Conservation (phyloP, 352 stramenopile species). For the Phytophthora vignae region DNA sequence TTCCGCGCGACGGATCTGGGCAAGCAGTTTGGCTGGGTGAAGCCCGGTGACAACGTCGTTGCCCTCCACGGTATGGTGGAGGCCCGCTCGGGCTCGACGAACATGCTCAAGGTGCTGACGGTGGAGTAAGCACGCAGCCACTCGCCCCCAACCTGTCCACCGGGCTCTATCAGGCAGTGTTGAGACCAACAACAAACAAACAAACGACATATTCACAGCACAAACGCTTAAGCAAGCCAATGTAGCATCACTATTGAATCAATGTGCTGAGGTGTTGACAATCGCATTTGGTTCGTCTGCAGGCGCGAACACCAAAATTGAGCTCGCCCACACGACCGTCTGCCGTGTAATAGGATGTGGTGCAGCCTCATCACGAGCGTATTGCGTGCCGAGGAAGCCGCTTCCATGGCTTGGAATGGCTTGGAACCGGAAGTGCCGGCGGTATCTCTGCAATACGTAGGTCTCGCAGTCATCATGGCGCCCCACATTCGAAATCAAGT, state of each 20-base stretch:
- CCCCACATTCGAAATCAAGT: constrained; percentile 32
- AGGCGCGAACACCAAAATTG: constrained; percentile 4
- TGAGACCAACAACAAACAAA: constrained; percentile 12
- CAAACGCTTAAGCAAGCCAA: constrained; percentile 19
- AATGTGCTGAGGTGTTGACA: constrained; percentile 3
- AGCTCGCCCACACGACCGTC: not conserved
- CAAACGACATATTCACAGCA: not conserved
- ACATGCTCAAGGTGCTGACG: constrained; percentile 93
- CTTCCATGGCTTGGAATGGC: not conserved
- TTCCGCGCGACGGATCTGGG: constrained; percentile 87
- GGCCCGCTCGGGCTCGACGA: constrained; percentile 88
- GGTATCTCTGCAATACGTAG: not conserved
- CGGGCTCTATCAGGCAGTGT: constrained; percentile 22
- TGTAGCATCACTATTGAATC: constrained; percentile 34
- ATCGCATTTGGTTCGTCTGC: not conserved
- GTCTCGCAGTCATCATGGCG: not conserved
- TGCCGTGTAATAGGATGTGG: constrained; percentile 2
- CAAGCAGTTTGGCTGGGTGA: constrained; percentile 89
- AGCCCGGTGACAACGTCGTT: constrained; percentile 90
- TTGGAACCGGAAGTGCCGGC: not conserved
- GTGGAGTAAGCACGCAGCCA: constrained; percentile 58
- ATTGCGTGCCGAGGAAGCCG: not conserved
- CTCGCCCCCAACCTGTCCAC: constrained; percentile 15
- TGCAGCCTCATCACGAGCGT: not conserved
- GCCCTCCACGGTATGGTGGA: constrained; percentile 92